Evolutionary conservation across 805 yeast species (phyloP), one percentile per base, ranked within the genome.

Genomic region (Ogataea pilisensis): DNA sequence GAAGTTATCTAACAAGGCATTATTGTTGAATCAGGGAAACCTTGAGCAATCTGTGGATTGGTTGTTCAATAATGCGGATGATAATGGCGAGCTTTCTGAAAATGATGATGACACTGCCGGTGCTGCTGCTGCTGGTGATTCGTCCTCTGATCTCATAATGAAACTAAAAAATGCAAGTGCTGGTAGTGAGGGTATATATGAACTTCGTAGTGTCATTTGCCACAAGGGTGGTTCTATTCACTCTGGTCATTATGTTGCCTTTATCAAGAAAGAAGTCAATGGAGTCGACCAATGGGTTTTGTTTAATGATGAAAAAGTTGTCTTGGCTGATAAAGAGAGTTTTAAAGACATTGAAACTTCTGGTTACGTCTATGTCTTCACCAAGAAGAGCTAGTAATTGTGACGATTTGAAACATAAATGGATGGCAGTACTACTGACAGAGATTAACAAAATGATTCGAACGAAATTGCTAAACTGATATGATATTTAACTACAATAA

Each of bases 201-300:
- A 52, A 4, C 61, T 90, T 35, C 68, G 72, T 33, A 83, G 84
- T 0, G 82, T 85, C 5, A 70, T 90, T 13, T 88, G 96, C 58
- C 97, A 89, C 61, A 90, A 89, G 60, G 97, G 97, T 7, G 70
- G 79, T 2, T 83, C 95, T 11, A 83, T 87, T 1, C 96, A 90
- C 50, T 85, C 95, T 0, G 96, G 96, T 1, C 97, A 89, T 60
- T 89, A 89, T 60, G 96, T 90, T 31, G 85, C 82, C 1, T 89
- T 84, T 53, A 68, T 85, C 25, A 73, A 69, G 41, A 75, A 76
- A 44, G 42, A 61, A 2, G 53, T 68, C 6, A 65, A 66, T 2
- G 72, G 68, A 2, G 58, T 53, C 38, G 56, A 47, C 11, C 65
- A 69, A 39, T 88, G 95, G 95, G 82, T 83, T 2, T 66, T 89